Percentiles rank a stretch among this genome's conserved stretches.
Conservation (phyloP, 257 asterid species). For the Salvia rosmarinus region DNA sequence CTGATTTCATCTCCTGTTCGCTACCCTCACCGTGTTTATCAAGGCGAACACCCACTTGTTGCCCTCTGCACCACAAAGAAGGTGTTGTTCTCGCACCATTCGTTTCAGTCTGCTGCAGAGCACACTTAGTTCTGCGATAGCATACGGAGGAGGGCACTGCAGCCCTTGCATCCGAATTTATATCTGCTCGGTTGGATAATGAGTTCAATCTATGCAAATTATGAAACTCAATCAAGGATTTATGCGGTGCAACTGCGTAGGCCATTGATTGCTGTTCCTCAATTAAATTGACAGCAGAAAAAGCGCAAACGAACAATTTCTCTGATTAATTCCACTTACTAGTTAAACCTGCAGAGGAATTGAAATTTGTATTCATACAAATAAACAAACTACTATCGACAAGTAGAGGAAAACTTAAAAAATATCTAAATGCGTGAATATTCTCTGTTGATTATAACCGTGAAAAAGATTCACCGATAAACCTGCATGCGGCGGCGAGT, state of each 20-base stretch:
- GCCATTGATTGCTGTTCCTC: slow-evolving; percentile 48
- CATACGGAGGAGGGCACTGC: slow-evolving; percentile 34
- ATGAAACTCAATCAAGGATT: slow-evolving; percentile 46
- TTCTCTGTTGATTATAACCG: neutral
- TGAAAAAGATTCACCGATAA: neutral
- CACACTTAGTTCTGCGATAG: slow-evolving; percentile 32
- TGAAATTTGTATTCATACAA: neutral
- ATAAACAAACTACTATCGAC: slow-evolving; percentile 16
- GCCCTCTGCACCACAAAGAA: slow-evolving; percentile 43
- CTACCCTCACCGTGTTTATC: slow-evolving; percentile 42
- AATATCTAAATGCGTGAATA: neutral
- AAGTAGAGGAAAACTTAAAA: neutral
- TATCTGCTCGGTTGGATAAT: slow-evolving; percentile 41
- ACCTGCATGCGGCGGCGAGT: slow-evolving; percentile 20
- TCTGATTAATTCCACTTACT: slow-evolving; percentile 7
- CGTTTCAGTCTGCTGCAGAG: slow-evolving; percentile 34
- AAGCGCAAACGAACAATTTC: neutral
- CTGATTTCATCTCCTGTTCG: slow-evolving; percentile 22
- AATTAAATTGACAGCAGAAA: slow-evolving; percentile 14
- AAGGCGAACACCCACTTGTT: slow-evolving; percentile 43
- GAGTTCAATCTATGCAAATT: slow-evolving; percentile 36
- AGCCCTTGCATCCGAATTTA: slow-evolving; percentile 32
- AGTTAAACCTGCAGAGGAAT: slow-evolving; percentile 29
- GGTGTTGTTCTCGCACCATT: slow-evolving; percentile 36
- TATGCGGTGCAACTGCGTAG: slow-evolving; percentile 44